phyloP scores from a whole-genome alignment of 2,329 filamentous ascomycete species.

The Septoria linicola region DNA sequence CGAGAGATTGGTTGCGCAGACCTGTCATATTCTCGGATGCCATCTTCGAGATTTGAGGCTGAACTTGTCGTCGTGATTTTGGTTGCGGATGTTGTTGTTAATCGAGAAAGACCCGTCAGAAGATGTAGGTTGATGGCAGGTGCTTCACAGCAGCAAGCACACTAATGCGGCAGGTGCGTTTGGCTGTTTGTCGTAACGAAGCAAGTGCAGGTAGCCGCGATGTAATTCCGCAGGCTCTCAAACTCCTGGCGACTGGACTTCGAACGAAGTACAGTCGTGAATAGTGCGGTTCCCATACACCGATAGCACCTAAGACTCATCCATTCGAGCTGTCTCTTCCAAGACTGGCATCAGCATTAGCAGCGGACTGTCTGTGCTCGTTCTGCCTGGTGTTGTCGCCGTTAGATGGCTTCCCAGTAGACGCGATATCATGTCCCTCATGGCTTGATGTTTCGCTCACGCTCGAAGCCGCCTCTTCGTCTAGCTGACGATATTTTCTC shows the following conservation, averaged over 20 bases:
- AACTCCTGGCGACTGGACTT: no score
- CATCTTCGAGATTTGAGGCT: constrained; percentile 7
- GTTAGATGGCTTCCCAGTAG: not conserved
- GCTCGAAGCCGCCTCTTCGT: constrained; percentile 47
- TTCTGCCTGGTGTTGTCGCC: not conserved
- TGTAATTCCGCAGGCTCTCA: no score
- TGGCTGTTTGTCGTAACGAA: not conserved
- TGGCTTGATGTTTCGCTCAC: not conserved
- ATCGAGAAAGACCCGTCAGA: no score
- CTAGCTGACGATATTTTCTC: constrained; percentile 70
- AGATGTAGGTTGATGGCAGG: no score
- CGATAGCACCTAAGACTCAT: not conserved
- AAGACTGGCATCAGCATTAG: not conserved
- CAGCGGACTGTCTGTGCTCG: not conserved
- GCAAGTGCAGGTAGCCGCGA: not conserved
- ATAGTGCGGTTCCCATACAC: not conserved
- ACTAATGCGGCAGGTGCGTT: no score
- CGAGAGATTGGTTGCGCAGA: constrained; percentile 26
- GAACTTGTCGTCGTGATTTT: constrained; percentile 1
- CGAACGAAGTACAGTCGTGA: no score
- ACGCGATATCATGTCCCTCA: not conserved
- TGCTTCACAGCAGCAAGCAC: not conserved
- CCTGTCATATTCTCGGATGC: constrained; percentile 19
- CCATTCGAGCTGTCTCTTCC: not conserved
- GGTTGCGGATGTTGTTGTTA: constrained; percentile 3